Evolutionary conservation across 1,139 yeast species (phyloP), one percentile per base, ranked within the genome.

Genomic region (Zhuliangozyma blackwelliae): DNA sequence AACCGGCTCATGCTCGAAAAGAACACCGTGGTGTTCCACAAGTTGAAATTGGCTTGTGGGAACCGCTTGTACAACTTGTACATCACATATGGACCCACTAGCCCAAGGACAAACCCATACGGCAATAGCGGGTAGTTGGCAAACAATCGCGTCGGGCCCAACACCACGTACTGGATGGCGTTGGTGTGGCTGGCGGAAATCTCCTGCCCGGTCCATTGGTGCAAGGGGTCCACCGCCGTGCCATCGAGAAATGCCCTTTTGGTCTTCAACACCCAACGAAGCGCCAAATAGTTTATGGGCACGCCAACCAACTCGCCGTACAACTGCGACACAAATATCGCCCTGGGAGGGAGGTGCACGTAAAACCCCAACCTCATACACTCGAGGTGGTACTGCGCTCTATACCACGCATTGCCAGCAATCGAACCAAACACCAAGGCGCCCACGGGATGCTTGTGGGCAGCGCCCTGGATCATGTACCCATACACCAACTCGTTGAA

Each of bases 361-460:
- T 72, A 73, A 45, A 70, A 68, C 1, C 77, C 79, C 10, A 72
- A 52, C 39, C 71, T 64, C 61, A 70, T 65, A 50, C 70, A 68
- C 42, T 72, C 74, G 26, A 73, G 54, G 47, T 70, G 71, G 44
- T 59, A 68, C 47, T 73, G 78, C 1, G 77, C 76, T 33, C 78
- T 49, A 44, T 73, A 72, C 77, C 78, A 73, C 1, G 77, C 74
- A 48, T 72, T 69, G 1, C 78, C 78, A 0, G 77, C 74, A 11
- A 75, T 57, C 2, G 77, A 66, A 4, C 77, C 75, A 47, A 70
- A 73, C 2, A 71, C 64, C 1, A 71, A 52, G 1, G 75, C 77
- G 9, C 75, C 71, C 2, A 67, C 75, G 1, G 77, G 78, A 40
- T 72, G 77, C 31, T 50, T 51, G 27, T 10, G 11, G 11, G 49